Evolutionary conservation across 768 basidiomycete species (phyloP), one percentile per base, ranked within the genome.

Genomic region (Suillus plorans): DNA sequence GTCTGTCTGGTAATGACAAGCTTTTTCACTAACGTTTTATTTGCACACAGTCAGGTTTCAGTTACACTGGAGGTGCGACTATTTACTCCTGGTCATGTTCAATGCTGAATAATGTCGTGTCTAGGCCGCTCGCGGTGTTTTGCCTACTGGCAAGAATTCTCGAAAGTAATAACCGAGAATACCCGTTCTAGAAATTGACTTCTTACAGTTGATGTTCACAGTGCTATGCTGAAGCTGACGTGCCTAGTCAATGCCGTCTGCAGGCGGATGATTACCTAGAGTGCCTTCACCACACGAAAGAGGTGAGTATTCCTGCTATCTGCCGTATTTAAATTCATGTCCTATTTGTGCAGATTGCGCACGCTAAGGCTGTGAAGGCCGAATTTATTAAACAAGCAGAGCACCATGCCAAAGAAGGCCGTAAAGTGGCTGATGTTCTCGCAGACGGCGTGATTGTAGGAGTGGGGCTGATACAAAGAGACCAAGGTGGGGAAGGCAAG

Each of bases 61-160:
- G 86, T 60, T 88, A 85, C 72, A 81, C 79, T 63, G 88, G 87
- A 74, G 87, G 86, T 86, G 67, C 60, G 81, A 72, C 10, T 57
- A 56, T 47, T 64, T 5, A 36, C 63, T 16, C 6, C 55, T 12
- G 16, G 44, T 28, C 53, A 25, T 61, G 39, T 2, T 31, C 55
- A 37, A 36, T 37, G n/a, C n/a, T 36, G 52, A 58, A 42, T 52
- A 42, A 12, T 58, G 16, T 58, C 25, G 25, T 25, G 58, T 42
- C 4, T 67, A 95, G 94, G 93, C 70, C 87, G 87, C 68, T 87
- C 92, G 66, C 85, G 92, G 71, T 97, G 95, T 78, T 95, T 95
- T 77, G 82, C 86, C 14, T 93, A 90, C 79, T 97, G 95, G 94
- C 94, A 95, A 72, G 92, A 95, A 76, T 91, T 93, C 79, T 83